Conservation (phyloP, 257 asterid genomes). For the Nicotiana undulata region DNA sequence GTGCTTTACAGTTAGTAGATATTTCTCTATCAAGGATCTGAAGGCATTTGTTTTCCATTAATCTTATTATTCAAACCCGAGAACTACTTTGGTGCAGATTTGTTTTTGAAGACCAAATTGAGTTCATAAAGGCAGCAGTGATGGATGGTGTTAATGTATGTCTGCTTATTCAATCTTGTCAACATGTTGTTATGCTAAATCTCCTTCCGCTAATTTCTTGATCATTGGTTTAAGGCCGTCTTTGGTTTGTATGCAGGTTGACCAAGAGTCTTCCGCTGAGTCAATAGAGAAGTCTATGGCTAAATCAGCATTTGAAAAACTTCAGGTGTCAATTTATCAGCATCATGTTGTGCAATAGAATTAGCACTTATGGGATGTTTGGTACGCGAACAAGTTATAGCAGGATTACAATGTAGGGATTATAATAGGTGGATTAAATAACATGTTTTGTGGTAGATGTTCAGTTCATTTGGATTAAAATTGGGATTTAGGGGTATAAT, state of each 20-base stretch:
- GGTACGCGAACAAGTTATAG: no score
- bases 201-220: not conserved
- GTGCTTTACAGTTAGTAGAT: not conserved
- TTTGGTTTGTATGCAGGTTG: conserved; percentile 37
- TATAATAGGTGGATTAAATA: no score
- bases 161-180: not conserved
- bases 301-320: conserved; percentile 71
- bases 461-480: no score
- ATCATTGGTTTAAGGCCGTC: conserved; percentile 8
- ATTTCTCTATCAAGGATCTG: not conserved
- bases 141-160: conserved; percentile 83
- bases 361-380: not conserved
- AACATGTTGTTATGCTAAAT: not conserved
- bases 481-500: no score
- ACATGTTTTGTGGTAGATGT: no score
- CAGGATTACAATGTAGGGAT: no score
- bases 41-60: not conserved
- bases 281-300: conserved; percentile 55
- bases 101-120: conserved; percentile 96
- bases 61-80: not conserved
- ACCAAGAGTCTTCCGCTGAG: conserved; percentile 38
- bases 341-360: not conserved
- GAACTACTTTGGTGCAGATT: conserved; percentile 36
- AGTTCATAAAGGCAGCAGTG: conserved; percentile 73
- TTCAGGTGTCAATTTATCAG: conserved; percentile 44